Conservation (phyloP, 129 eudicot genomes). For the Heracleum sosnowskyi region DNA sequence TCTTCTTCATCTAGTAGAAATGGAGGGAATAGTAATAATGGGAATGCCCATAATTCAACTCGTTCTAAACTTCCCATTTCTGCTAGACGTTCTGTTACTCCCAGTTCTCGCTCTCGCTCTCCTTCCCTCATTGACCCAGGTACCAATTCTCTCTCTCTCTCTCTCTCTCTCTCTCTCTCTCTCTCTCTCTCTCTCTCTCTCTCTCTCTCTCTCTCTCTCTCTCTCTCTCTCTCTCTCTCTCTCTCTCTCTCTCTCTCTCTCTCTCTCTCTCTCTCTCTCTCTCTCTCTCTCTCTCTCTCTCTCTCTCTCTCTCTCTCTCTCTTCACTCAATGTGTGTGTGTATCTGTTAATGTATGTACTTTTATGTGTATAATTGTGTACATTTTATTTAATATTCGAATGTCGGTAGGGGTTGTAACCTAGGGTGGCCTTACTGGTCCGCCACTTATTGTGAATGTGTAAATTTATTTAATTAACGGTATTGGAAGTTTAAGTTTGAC, state of each 20-base stretch:
- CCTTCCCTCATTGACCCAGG: constrained; percentile 37
- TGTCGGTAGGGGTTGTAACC: not conserved
- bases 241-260: not conserved
- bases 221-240: not conserved
- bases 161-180: not conserved
- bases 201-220: not conserved
- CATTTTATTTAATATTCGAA: not conserved
- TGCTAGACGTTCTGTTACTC: constrained; percentile 61
- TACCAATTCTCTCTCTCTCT: constrained; percentile 17
- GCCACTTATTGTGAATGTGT: not conserved
- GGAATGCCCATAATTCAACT: constrained; percentile 9
- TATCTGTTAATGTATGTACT: not conserved
- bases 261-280: no score
- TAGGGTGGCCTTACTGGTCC: not conserved
- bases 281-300: no score
- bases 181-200: constrained; percentile 8
- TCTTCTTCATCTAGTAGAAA: constrained; percentile 10
- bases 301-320: not conserved
- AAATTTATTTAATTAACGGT: not conserved
- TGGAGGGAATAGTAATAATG: constrained; percentile 1
- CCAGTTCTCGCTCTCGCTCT: constrained; percentile 51
- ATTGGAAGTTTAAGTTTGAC: not conserved
- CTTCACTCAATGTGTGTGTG: not conserved
- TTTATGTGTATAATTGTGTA: no score
- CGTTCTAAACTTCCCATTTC: constrained; percentile 42